Evolutionary conservation across 2,329 filamentous ascomycete species (phyloP).

Genomic region (Sporothrix pallida): DNA sequence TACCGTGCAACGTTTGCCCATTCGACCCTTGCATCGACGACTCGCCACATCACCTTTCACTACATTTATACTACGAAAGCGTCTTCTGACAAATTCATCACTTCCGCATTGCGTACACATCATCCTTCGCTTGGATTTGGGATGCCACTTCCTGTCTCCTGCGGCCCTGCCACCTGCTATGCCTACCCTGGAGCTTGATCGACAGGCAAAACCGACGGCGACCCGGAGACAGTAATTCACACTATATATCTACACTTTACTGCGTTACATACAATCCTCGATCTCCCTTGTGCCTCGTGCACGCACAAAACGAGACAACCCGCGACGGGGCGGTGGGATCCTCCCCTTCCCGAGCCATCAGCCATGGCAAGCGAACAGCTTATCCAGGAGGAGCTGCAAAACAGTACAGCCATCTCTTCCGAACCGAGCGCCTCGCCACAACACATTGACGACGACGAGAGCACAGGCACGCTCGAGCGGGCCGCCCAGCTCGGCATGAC

Average conservation of each 20-base stretch:
- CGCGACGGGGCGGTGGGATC: conserved; percentile 14
- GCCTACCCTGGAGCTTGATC: conserved; percentile 32
- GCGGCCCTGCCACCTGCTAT: conserved; percentile 33
- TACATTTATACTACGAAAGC: not conserved
- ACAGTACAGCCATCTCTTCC: conserved; percentile 59
- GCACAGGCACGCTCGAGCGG: conserved; percentile 42
- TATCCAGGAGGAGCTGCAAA: conserved; percentile 64
- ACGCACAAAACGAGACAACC: not conserved
- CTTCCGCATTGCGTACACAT: not conserved
- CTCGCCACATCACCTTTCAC: conserved; percentile 4
- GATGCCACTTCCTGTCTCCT: conserved; percentile 27
- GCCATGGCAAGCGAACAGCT: conserved; percentile 58
- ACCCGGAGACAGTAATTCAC: conserved; percentile 25
- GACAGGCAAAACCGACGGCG: conserved; percentile 4
- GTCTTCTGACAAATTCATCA: not conserved
- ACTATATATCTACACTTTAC: not conserved
- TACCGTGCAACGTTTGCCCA: not conserved
- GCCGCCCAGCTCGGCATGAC: conserved; percentile 43
- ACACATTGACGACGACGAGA: conserved; percentile 43
- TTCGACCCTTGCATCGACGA: conserved; percentile 3
- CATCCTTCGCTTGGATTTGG: conserved; percentile 7
- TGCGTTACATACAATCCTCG: not conserved
- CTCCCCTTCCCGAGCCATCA: not conserved
- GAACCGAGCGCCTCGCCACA: conserved; percentile 48
- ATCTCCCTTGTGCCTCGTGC: conserved; percentile 21